Evolutionary conservation across 805 yeast genomes (phyloP), one percentile per base, ranked within the genome.

Genomic region (Wickerhamiella hasegawae): DNA sequence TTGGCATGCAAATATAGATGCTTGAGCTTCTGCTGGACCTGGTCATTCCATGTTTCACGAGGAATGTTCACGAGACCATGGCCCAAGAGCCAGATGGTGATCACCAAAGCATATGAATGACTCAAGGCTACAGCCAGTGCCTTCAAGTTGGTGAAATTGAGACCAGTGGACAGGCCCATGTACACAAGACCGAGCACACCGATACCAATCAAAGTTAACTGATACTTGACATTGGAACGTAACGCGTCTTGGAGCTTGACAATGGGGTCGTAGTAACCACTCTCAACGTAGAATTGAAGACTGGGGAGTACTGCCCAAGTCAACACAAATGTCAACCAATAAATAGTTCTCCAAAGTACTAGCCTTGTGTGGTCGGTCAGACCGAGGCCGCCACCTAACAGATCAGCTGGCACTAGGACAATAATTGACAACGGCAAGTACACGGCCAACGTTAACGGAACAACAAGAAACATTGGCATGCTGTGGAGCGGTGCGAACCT

Each of bases 31-130:
- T 47, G 36, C 6, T 49, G 66, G 51, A 67, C 53, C 40, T 58
- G 38, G 40, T 56, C 48, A 25, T 47, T 26, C 55, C 61, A 56
- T 42, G 57, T 42, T 35, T 59, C 52, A 38, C 79, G 63, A 0
- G 94, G 92, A 2, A 80, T 61, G 30, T 67, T 65, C 14, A 79
- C 68, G 33, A 79, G 55, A 0, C 94, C 93, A 52, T 81, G 85
- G 2, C 87, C 80, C 79, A 82, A 73, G 39, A 82, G 58, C 87
- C 90, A 80, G 17, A 79, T 64, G 2, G 87, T 84, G 23, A 82
- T 48, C 2, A 76, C 62, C 48, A 82, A 62, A 0, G 92, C 69
- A 52, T 81, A 82, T 16, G 77, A 73, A 51, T 82, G 90, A 1
- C 90, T 71, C 9, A 78, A 47, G 0, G 90, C 85, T 41, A 82